Conservation (phyloP, 176 grass and related monocot genomes). For the Avena eriantha region DNA sequence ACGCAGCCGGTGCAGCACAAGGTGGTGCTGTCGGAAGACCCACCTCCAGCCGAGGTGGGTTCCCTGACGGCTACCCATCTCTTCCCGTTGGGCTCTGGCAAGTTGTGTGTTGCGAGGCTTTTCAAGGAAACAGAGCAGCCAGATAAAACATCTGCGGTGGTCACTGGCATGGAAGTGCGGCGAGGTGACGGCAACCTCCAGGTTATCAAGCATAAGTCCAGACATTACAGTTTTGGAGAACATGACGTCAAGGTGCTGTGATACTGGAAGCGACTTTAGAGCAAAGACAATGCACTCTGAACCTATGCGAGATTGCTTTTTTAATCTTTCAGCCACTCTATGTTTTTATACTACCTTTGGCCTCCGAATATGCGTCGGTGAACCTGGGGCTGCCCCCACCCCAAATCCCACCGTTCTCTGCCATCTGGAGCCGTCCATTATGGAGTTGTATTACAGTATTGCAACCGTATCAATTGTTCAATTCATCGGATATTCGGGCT, state of each 20-base stretch:
- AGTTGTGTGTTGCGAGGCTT: background rate
- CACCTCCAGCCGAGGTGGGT: background rate
- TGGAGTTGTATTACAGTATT: too few species aligned
- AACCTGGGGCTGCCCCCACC: too few species aligned
- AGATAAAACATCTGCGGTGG: background rate
- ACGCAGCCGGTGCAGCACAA: background rate
- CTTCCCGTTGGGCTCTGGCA: background rate
- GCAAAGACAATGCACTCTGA: too few species aligned
- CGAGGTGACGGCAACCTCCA: background rate
- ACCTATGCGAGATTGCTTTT: too few species aligned
- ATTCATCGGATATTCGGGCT: too few species aligned
- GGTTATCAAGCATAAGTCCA: background rate
- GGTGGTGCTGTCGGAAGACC: background rate
- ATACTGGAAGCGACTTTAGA: background rate
- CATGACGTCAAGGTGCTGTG: background rate
- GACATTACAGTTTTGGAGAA: background rate
- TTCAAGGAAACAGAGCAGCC: background rate
- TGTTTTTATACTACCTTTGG: too few species aligned
- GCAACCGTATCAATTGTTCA: too few species aligned
- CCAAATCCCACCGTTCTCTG: too few species aligned
- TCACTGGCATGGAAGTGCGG: background rate
- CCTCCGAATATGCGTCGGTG: too few species aligned
- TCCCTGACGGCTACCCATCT: background rate
- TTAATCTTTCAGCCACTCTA: too few species aligned
- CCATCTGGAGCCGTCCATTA: too few species aligned